Evolutionary conservation across 2,329 filamentous ascomycete genomes (phyloP).

Genomic region (Didymella segeticola): DNA sequence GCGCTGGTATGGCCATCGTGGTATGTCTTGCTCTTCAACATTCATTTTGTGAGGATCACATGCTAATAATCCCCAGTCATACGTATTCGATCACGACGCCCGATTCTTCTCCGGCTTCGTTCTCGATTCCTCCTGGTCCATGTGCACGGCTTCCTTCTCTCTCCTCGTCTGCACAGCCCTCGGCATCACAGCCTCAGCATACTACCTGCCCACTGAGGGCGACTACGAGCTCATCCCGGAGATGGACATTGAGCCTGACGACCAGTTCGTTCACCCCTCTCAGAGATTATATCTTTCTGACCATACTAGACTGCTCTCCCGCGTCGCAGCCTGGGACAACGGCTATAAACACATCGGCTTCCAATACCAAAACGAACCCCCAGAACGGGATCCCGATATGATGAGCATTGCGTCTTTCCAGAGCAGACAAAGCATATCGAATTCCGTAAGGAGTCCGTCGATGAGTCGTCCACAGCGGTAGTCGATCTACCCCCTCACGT

Average conservation of each 20-base stretch:
- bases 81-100: constrained; percentile 81
- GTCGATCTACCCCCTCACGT: constrained; percentile 1
- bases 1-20: constrained; percentile 80
- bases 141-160: constrained; percentile 68
- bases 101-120: constrained; percentile 85
- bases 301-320: constrained; percentile 39
- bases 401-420: constrained; percentile 20
- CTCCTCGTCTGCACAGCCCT: constrained; percentile 60
- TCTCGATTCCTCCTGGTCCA: constrained; percentile 79
- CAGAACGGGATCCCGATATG: constrained; percentile 23
- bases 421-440: constrained; percentile 15
- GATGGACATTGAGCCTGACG: constrained; percentile 38
- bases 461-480: constrained; percentile 16
- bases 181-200: constrained; percentile 70
- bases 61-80: constrained; percentile 64
- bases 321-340: constrained; percentile 46
- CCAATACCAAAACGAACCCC: constrained; percentile 19
- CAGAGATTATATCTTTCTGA: constrained; percentile 25
- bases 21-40: constrained; percentile 59
- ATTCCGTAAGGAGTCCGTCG: constrained; percentile 8
- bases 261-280: constrained; percentile 36
- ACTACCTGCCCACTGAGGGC: constrained; percentile 77
- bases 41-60: not conserved
- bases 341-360: constrained; percentile 34
- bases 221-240: constrained; percentile 80